Percentiles rank a stretch among this genome's conserved stretches.
Evolutionary conservation across 2,329 filamentous ascomycete species (phyloP).

Genomic region (Fusarium liriodendri): DNA sequence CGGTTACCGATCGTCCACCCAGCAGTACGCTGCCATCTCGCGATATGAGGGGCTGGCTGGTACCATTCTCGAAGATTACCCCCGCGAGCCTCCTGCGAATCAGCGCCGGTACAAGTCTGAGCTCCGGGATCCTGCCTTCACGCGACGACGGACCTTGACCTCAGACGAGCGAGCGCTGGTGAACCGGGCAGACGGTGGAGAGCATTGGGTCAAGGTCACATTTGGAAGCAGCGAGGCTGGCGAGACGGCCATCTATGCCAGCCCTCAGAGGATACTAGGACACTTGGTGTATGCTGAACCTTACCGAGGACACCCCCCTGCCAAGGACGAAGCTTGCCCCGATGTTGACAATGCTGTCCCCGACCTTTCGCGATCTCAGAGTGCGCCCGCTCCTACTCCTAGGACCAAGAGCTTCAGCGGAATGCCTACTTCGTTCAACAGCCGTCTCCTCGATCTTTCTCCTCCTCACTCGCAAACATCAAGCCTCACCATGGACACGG

Average conservation of each 20-base stretch:
- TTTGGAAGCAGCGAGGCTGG: slow-evolving; percentile 81
- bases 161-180: slow-evolving; percentile 81
- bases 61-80: slow-evolving; percentile 91
- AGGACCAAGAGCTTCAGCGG: slow-evolving; percentile 45
- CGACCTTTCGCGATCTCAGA: slow-evolving; percentile 49
- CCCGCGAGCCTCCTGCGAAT: slow-evolving; percentile 81
- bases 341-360: slow-evolving; percentile 57
- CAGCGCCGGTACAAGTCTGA: slow-evolving; percentile 79
- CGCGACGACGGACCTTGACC: slow-evolving; percentile 73
- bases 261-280: slow-evolving; percentile 78
- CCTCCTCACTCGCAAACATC: slow-evolving; percentile 61
- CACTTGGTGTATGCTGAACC: slow-evolving; percentile 77
- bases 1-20: slow-evolving; percentile 74
- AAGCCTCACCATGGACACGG: slow-evolving; percentile 68
- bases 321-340: slow-evolving; percentile 71
- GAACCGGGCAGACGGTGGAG: slow-evolving; percentile 83
- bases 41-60: slow-evolving; percentile 91
- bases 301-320: slow-evolving; percentile 73
- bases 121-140: slow-evolving; percentile 77
- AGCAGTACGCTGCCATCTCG: slow-evolving; percentile 88
- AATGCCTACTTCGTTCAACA: slow-evolving; percentile 51
- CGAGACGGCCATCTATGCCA: slow-evolving; percentile 75
- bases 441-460: slow-evolving; percentile 54
- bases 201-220: slow-evolving; percentile 92
- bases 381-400: slow-evolving; percentile 48